Base-by-base conservation (phyloP, 371 early-diverging fungal species). In the Haplosporangium sp. region DNA sequence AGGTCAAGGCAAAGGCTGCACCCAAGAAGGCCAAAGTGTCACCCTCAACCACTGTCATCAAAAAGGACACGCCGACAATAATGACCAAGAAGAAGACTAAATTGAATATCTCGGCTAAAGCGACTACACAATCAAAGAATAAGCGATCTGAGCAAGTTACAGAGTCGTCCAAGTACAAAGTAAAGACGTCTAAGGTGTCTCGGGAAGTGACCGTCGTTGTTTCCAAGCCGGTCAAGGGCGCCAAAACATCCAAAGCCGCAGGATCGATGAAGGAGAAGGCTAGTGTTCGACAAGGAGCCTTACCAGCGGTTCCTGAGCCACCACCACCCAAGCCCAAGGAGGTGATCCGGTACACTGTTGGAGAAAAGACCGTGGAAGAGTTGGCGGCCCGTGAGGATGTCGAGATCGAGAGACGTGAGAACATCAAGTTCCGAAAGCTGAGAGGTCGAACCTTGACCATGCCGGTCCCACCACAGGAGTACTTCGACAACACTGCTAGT, bases 311-410 rank as follows among this genome's bases (percentile, higher is more conserved):
- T 18, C 70, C 76, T 29, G 59, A 67, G 18, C 68, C 77, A 6
- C 59, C 71, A 14, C 72, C 72, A 20, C 68, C 72, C 3, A 69
- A 69, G 50, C 62, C 72, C 47, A 77, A 77, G 62, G 72, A 71
- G 12, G 67, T 72, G 62, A 77, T 77, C 62, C 70, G 70, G 13
- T 77, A 77, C 58, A 66, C 77, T 0, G 77, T 77, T 5, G 77
- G 77, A 1, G 72, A 77, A 20, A 77, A 67, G 71, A 70, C 69
- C 23, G 52, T 68, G 14, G 72, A 72, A 52, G 73, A 81, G 59
- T 46, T 69, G 63, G 59, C 55, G 2, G 71, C 74, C 21, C 51
- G 58, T 21, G 81, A 69, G n/a, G 72, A 68, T 51, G 64, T 62
- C 12, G 73, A 68, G 54, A 75, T 69, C 50, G 81, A 81, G 21